Evolutionary conservation across 441 rosid species (phyloP).

Genomic region (Gossypium trilobum): DNA sequence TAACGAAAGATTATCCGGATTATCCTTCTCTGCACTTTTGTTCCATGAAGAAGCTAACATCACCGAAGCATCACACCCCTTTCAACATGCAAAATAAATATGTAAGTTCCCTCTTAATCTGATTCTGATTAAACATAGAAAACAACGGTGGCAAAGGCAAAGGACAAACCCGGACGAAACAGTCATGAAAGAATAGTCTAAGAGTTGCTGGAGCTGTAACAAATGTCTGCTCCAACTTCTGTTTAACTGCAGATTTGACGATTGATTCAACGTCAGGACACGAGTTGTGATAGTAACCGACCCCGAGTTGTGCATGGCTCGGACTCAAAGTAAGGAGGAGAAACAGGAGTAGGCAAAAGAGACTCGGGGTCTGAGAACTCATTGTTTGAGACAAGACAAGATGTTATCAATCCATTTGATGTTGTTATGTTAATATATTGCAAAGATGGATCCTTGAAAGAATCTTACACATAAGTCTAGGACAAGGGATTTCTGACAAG

Average conservation of each 20-base stretch:
- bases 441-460: background rate
- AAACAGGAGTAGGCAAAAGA: slow-evolving; percentile 8
- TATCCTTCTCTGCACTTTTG: slow-evolving; percentile 23
- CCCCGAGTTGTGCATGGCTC: slow-evolving; percentile 25
- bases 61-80: slow-evolving; percentile 41
- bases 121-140: background rate
- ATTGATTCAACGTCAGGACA: slow-evolving; percentile 33
- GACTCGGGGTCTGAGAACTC: background rate
- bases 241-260: slow-evolving; percentile 26
- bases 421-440: background rate
- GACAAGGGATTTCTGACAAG: background rate
- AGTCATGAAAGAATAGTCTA: slow-evolving; percentile 36
- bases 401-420: background rate
- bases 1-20: slow-evolving; percentile 26
- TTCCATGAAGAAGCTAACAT: slow-evolving; percentile 26
- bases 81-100: background rate
- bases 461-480: background rate
- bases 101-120: background rate
- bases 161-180: slow-evolving; percentile 25
- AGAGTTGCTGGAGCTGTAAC: slow-evolving; percentile 32
- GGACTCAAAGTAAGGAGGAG: slow-evolving; percentile 12
- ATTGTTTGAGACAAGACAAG: background rate
- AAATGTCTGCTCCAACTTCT: slow-evolving; percentile 32
- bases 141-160: background rate
- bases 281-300: slow-evolving; percentile 21